Evolutionary conservation across 352 stramenopile genomes (phyloP).

Genomic region (Globisporangium abappressorium): DNA sequence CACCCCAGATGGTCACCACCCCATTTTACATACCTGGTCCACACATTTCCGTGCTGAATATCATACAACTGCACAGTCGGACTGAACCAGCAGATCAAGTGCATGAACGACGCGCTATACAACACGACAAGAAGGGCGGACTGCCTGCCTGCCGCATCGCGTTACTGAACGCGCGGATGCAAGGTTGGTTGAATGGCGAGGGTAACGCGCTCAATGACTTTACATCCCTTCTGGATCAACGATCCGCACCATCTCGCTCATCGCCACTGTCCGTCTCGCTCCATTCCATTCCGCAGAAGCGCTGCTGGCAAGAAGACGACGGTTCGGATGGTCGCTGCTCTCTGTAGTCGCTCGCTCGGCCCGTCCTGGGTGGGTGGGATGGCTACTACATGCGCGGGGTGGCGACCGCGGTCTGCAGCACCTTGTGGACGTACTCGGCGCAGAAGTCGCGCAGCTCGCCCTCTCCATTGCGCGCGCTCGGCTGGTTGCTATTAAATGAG

Average conservation of each 20-base stretch:
- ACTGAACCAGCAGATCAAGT: not conserved
- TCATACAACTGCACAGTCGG: not conserved
- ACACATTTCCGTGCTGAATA: not conserved
- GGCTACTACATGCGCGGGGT: not conserved
- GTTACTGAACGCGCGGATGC: not conserved
- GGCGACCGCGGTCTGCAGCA: constrained; percentile 1
- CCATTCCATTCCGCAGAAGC: not conserved
- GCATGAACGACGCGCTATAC: not conserved
- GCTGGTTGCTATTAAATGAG: not conserved
- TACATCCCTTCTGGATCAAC: not conserved
- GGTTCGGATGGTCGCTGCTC: not conserved
- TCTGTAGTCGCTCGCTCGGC: not conserved
- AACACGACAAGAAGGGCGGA: not conserved
- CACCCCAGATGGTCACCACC: not conserved
- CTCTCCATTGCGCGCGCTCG: not conserved
- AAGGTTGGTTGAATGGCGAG: not conserved
- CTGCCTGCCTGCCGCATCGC: not conserved
- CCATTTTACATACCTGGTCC: not conserved
- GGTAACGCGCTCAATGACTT: not conserved
- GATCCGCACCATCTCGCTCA: not conserved
- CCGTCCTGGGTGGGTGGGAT: not conserved
- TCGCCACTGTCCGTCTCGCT: not conserved
- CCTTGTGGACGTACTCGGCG: constrained; percentile 3
- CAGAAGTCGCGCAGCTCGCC: constrained; percentile 8
- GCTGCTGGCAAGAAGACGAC: not conserved